Base-by-base conservation (phyloP, 345 rosid genomes). In the Eucalyptus polybractea region DNA sequence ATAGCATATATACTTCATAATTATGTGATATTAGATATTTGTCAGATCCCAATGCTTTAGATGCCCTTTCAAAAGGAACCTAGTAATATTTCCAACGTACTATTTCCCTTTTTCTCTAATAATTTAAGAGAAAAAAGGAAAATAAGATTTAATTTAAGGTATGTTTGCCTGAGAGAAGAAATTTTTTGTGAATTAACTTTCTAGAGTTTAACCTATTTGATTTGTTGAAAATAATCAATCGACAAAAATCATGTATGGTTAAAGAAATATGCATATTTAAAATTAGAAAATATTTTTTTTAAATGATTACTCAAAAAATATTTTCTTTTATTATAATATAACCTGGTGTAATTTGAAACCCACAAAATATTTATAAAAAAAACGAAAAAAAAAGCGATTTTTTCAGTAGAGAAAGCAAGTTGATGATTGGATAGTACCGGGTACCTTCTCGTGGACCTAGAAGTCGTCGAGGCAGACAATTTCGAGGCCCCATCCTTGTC, bases 121-220 rank as follows among this genome's bases (percentile, higher is more conserved):
- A 7, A 76, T 37, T 21, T 22, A 21, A 76, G 3, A 3, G 83
- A 37, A 37, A 76, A 76, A 21, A 19, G 27, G 27, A 21, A 21
- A 76, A 76, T 8, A 4, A 22, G 13, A 40, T 76, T 40, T 76
- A 21, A 76, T 22, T 13, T 21, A 22, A 13, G 8, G 31, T 13
- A 60, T 60, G 1, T 60, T 60, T 60, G 8, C n/a, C 1, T 0
- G 3, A 13, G 31, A 2, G 31, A 7, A 62, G 7, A 12, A 27
- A 29, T 13, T 62, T 62, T 62, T 2, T 1, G 1, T 5, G 16
- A 62, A 62, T 62, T 13, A 27, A 13, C 15, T 62, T 27, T 6
- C 4, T 62, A 27, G 31, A 27, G 6, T 62, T 27, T 62, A 5
- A 27, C 16, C 3, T 27, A 10, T 27, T 62, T 62, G 7, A 13